Evolutionary conservation across 1,139 yeast genomes (phyloP).

Genomic region (Yamadazyma triangularis): DNA sequence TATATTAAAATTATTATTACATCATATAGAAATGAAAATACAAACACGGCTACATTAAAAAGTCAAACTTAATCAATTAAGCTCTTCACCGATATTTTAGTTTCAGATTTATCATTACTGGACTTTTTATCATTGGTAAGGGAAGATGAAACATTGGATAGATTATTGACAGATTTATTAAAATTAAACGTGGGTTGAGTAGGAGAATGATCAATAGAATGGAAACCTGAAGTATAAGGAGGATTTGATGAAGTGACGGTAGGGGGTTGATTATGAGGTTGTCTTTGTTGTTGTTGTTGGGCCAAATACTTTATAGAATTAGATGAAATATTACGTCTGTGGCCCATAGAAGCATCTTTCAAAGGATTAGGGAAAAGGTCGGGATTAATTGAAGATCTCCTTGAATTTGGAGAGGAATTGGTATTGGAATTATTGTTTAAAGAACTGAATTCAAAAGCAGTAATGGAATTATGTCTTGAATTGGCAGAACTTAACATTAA

Average conservation of each 20-base stretch:
- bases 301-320: conserved; percentile 25
- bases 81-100: conserved; percentile 20
- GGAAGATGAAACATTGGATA: conserved; percentile 11
- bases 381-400: conserved; percentile 38
- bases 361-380: conserved; percentile 40
- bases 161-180: conserved; percentile 9
- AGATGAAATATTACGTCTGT: conserved; percentile 30
- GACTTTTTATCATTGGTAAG: conserved; percentile 4
- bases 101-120: conserved; percentile 10
- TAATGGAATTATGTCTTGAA: conserved; percentile 35
- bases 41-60: background rate
- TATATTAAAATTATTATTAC: conserved; percentile 1
- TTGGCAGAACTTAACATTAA: conserved; percentile 23
- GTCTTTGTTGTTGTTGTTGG: conserved; percentile 5
- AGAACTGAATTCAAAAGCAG: conserved; percentile 26
- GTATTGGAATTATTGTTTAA: conserved; percentile 20
- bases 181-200: conserved; percentile 11
- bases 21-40: background rate
- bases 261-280: too few relatives aligned
- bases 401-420: conserved; percentile 23
- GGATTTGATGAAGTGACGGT: background rate
- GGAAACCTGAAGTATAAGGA: conserved; percentile 1
- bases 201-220: conserved; percentile 11
- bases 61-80: conserved; percentile 24
- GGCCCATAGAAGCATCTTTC: conserved; percentile 14